Evolutionary conservation across 305 asterid species (phyloP).

Genomic region (Fraxinus ornus): DNA sequence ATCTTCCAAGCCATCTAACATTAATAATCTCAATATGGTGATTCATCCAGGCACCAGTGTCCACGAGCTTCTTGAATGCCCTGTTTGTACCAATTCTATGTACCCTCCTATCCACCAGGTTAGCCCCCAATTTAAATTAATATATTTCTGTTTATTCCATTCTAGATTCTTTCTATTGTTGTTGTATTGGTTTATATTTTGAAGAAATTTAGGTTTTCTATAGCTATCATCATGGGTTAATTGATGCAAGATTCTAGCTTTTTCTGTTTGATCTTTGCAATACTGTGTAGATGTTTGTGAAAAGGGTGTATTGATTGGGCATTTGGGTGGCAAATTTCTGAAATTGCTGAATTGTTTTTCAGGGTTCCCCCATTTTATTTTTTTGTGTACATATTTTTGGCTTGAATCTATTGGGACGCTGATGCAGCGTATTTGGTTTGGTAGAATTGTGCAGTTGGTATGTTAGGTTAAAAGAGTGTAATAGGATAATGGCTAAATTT

Average conservation of each 20-base stretch:
- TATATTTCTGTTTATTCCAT: not conserved
- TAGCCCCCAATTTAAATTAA: not conserved
- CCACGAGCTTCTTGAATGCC: constrained; percentile 57
- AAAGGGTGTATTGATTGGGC: constrained; percentile 2
- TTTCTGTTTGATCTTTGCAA: not conserved
- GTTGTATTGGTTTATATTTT: not conserved
- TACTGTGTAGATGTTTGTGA: not conserved
- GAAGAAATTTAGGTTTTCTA: not conserved
- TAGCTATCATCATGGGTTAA: not conserved
- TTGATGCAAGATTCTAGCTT: not conserved
- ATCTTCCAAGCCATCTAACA: constrained; percentile 42
- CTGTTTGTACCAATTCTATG: constrained; percentile 58
- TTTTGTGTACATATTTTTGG: not conserved
- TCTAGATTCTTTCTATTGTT: constrained; percentile 16
- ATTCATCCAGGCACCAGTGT: constrained; percentile 44
- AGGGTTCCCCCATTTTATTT: not conserved
- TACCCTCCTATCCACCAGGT: constrained; percentile 57
- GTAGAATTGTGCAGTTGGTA: not conserved
- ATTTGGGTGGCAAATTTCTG: constrained; percentile 9
- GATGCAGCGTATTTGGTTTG: constrained; percentile 3
- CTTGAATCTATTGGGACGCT: not conserved
- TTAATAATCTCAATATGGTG: constrained; percentile 25
- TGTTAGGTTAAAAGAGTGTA: not conserved
- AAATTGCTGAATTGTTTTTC: constrained; percentile 6
- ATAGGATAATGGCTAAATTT: not conserved